Evolutionary conservation across 2,329 filamentous ascomycete species (phyloP).

Genomic region (Beauveria bassiana): DNA sequence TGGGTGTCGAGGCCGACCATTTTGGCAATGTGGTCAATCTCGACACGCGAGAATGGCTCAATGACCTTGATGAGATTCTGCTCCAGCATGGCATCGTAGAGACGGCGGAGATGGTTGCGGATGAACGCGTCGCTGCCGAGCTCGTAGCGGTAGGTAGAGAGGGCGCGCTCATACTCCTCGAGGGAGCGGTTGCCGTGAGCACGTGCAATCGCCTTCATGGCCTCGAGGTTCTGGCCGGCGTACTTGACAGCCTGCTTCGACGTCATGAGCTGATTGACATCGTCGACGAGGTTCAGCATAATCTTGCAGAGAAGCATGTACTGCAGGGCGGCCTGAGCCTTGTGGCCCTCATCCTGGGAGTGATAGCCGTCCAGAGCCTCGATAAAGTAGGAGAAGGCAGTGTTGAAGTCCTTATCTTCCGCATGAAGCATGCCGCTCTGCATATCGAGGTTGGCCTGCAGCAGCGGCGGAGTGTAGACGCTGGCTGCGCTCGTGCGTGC

Average conservation of each 20-base stretch:
- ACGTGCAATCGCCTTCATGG: constrained; percentile 97
- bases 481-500: constrained; percentile 92
- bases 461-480: constrained; percentile 89
- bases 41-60: constrained; percentile 94
- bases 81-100: constrained; percentile 98
- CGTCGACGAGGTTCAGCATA: constrained; percentile 95
- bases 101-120: constrained; percentile 85
- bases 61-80: constrained; percentile 99
- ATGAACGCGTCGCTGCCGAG: constrained; percentile 93
- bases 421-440: constrained; percentile 98
- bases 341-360: constrained; percentile 76
- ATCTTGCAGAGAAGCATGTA: constrained; percentile 99
- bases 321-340: constrained; percentile 94
- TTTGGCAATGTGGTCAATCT: constrained; percentile 93
- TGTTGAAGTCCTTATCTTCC: constrained; percentile 98
- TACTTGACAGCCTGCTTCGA: constrained; percentile 97
- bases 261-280: constrained; percentile 89
- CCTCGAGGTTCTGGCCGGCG: constrained; percentile 89
- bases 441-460: constrained; percentile 97
- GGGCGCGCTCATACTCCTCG: constrained; percentile 92
- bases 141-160: constrained; percentile 86
- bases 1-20: constrained; percentile 95
- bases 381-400: constrained; percentile 97
- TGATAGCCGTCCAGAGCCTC: constrained; percentile 97
- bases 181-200: constrained; percentile 92